Percentiles rank a stretch among this genome's conserved stretches.
These are phyloP conservation scores for Aquilaria agallochum DNA, from an alignment of 441 rosid genomes.

Conservation along the genomic window DNA sequence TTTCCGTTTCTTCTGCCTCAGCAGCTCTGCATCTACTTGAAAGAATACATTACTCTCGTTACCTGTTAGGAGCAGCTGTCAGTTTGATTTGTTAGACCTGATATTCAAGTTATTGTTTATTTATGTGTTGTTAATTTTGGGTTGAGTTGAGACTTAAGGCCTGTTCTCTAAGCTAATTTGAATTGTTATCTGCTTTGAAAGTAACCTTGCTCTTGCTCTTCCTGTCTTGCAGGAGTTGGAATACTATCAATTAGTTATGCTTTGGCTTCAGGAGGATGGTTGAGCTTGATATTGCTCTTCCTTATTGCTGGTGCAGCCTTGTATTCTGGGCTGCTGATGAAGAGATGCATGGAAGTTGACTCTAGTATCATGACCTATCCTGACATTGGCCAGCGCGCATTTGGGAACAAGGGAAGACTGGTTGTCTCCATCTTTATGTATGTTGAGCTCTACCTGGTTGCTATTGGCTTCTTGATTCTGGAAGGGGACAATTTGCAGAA, in stretches of 20 bases:
- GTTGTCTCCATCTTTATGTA: slow-evolving; percentile 62
- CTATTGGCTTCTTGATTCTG: slow-evolving; percentile 76
- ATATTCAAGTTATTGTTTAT: too few relatives aligned
- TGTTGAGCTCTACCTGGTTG: slow-evolving; percentile 71
- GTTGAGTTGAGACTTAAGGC: too few relatives aligned
- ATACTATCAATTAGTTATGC: slow-evolving; percentile 84
- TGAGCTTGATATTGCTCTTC: slow-evolving; percentile 61
- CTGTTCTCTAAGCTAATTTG: too few relatives aligned
- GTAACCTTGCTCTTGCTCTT: too few relatives aligned
- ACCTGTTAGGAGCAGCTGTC: too few relatives aligned
- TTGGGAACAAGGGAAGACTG: slow-evolving; percentile 65
- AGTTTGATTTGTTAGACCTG: not conserved
- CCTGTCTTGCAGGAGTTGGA: slow-evolving; percentile 60
- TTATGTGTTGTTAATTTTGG: too few relatives aligned
- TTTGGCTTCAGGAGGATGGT: slow-evolving; percentile 89
- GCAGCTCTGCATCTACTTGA: too few relatives aligned
- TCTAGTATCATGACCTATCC: slow-evolving; percentile 66
- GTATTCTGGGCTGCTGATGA: slow-evolving; percentile 62
- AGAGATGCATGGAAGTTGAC: slow-evolving; percentile 76
- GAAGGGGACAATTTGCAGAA: slow-evolving; percentile 83
- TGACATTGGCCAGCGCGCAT: slow-evolving; percentile 83
- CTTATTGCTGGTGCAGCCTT: slow-evolving; percentile 53
- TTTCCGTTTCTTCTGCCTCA: not conserved
- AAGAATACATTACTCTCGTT: too few relatives aligned
- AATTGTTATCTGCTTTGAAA: too few relatives aligned